Evolutionary conservation across 768 basidiomycete genomes (phyloP).

Genomic region (Cytidiella melzeri): DNA sequence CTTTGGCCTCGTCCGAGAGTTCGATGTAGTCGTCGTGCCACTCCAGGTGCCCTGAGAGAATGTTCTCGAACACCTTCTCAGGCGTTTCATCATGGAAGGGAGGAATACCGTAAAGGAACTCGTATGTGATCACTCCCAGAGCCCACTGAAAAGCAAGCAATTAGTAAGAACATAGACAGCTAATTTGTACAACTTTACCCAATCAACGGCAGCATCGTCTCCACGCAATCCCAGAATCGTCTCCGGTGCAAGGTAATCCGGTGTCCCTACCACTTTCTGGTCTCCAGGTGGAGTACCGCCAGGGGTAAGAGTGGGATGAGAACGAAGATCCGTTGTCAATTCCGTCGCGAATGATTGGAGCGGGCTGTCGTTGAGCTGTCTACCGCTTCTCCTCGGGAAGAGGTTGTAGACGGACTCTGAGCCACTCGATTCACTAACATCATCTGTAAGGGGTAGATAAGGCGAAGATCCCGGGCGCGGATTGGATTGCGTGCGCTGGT

Average conservation of each 20-base stretch:
- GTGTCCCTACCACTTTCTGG: conserved; percentile 95
- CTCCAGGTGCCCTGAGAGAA: conserved; percentile 86
- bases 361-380: conserved; percentile 61
- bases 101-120: conserved; percentile 94
- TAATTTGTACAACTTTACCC: conserved; percentile 52
- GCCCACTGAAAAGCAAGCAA: conserved; percentile 68
- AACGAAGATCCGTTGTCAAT: conserved; percentile 75
- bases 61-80: conserved; percentile 97
- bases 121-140: conserved; percentile 95
- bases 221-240: conserved; percentile 92
- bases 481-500: conserved; percentile 53
- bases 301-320: conserved; percentile 64
- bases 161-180: conserved; percentile 9
- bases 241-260: conserved; percentile 95
- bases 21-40: conserved; percentile 96
- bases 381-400: conserved; percentile 41
- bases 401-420: conserved; percentile 68
- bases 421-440: conserved; percentile 79
- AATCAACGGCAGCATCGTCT: conserved; percentile 94
- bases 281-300: conserved; percentile 72
- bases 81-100: conserved; percentile 98
- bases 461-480: conserved; percentile 59
- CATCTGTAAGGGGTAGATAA: conserved; percentile 69
- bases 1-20: conserved; percentile 76
- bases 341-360: conserved; percentile 84